Percentiles rank a stretch among this genome's conserved stretches.
Conservation (phyloP, 441 rosid genomes). For the Euphorbia corollata region DNA sequence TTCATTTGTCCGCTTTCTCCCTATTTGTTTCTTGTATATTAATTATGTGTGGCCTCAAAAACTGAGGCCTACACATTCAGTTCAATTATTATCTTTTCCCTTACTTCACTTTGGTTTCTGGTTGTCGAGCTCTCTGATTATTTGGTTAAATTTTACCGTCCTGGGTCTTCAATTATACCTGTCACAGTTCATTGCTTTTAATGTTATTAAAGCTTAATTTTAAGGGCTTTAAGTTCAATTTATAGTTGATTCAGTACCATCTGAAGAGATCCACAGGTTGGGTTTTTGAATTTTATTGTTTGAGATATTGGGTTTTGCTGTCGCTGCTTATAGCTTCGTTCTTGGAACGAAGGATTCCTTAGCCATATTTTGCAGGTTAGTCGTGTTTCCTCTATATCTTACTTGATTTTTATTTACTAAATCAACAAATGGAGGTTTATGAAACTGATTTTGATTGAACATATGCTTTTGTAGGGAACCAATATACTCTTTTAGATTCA, state of each 20-base stretch:
- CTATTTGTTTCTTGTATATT: not conserved
- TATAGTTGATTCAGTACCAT: not conserved
- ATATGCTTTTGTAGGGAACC: slow-evolving; percentile 8
- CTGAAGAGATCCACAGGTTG: not conserved
- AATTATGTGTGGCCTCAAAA: not conserved
- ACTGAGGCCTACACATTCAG: not conserved
- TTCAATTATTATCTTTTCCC: not conserved
- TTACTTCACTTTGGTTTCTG: not conserved
- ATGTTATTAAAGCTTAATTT: slow-evolving; percentile 1
- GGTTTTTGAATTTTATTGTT: not conserved
- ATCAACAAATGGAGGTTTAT: slow-evolving; percentile 8
- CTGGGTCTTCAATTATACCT: not conserved
- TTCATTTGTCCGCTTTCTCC: not conserved
- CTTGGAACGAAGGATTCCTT: not conserved
- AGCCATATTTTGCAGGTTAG: slow-evolving; percentile 17
- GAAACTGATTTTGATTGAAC: slow-evolving; percentile 7
- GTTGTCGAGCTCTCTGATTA: not conserved
- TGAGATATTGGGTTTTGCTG: slow-evolving; percentile 10
- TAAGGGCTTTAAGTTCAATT: slow-evolving; percentile 14
- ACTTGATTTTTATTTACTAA: slow-evolving; percentile 5
- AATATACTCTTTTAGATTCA: slow-evolving; percentile 12
- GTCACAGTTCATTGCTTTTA: slow-evolving; percentile 8
- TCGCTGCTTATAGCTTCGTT: too few relatives aligned
- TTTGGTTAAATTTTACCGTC: not conserved
- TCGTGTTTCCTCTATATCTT: not conserved